Evolutionary conservation across 2,329 filamentous ascomycete genomes (phyloP).

Genomic region (Cladosporium sp.): DNA sequence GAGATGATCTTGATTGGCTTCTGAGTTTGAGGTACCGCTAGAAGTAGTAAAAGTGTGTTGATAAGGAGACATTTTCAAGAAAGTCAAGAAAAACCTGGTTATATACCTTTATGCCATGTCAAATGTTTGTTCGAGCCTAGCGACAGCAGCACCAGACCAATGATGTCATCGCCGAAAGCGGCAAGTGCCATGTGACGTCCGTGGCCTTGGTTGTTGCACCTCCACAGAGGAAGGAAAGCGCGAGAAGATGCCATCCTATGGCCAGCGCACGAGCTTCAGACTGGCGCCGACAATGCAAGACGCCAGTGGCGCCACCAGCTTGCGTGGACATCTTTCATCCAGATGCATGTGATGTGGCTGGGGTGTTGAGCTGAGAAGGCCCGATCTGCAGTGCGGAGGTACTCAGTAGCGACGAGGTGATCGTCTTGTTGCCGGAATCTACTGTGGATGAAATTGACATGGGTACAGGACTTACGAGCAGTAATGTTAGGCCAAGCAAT

Average conservation of each 20-base stretch:
- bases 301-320: not conserved
- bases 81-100: not conserved
- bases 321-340: not conserved
- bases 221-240: not conserved
- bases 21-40: not conserved
- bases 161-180: slow-evolving; percentile 6
- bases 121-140: not conserved
- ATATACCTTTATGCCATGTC: not conserved
- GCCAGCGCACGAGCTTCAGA: slow-evolving; percentile 1
- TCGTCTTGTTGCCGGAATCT: not conserved
- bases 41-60: not conserved
- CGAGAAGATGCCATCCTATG: not conserved
- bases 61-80: not conserved
- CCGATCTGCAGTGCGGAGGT: not conserved
- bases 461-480: not conserved
- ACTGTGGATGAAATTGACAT: not conserved
- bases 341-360: not conserved
- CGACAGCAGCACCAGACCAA: not conserved
- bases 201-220: not conserved
- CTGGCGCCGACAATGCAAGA: not conserved
- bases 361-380: not conserved
- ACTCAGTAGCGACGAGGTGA: not conserved
- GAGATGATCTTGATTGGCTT: not conserved
- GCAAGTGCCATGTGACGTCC: not conserved
- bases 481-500: not conserved